These are phyloP conservation scores for Aleurites moluccanus DNA, from an alignment of 441 rosid species.

Conservation along the genomic window DNA sequence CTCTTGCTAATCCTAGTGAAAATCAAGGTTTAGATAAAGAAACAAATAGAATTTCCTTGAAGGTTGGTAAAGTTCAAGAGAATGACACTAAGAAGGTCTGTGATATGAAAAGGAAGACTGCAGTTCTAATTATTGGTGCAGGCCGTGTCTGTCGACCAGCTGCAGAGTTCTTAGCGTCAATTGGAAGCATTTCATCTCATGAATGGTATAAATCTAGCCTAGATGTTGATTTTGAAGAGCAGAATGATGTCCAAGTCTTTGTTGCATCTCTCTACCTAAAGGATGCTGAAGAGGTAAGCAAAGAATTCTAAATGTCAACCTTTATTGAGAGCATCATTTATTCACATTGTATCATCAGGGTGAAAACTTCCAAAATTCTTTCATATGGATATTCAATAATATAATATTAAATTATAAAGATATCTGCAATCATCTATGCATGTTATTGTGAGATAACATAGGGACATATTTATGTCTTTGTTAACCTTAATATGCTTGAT, in stretches of 20 bases:
- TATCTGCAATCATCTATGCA: neutral
- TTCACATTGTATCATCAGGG: neutral
- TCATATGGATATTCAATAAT: neutral
- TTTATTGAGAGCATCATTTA: slow-evolving; percentile 6
- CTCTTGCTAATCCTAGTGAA: slow-evolving; percentile 63
- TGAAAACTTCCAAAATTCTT: neutral
- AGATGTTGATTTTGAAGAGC: slow-evolving; percentile 45
- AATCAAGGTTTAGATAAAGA: slow-evolving; percentile 34
- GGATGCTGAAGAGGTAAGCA: slow-evolving; percentile 87
- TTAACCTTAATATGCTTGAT: slow-evolving; percentile 8
- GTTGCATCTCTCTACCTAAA: slow-evolving; percentile 85
- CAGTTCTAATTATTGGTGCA: slow-evolving; percentile 87
- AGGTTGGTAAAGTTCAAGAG: slow-evolving; percentile 56
- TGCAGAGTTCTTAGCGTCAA: slow-evolving; percentile 70
- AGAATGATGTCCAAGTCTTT: slow-evolving; percentile 56
- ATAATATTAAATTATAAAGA: neutral
- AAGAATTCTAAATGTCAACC: slow-evolving; percentile 10
- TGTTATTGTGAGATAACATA: neutral
- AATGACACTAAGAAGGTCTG: slow-evolving; percentile 34
- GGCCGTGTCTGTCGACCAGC: slow-evolving; percentile 96
- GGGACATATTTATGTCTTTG: neutral
- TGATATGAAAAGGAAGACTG: slow-evolving; percentile 37
- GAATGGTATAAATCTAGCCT: slow-evolving; percentile 48
- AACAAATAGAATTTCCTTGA: slow-evolving; percentile 48
- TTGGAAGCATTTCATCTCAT: slow-evolving; percentile 43